A percentile compares a stretch with the other conserved stretches of the same genome.
Evolutionary conservation across 169 alveolate genomes (phyloP).

Genomic region (Cyclospora cayetanensis): DNA sequence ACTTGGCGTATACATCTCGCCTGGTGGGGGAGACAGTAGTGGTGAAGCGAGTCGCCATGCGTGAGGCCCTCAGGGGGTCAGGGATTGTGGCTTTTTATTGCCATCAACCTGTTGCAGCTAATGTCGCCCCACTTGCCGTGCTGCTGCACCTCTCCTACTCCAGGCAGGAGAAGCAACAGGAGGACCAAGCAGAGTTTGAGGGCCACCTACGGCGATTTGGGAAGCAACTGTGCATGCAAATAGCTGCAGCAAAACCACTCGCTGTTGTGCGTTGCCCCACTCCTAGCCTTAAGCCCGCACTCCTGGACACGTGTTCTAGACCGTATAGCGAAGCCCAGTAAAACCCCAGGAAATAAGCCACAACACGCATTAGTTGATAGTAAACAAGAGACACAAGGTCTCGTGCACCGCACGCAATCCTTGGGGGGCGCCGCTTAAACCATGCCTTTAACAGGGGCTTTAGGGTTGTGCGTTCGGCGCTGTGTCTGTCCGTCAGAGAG

Average conservation of each 20-base stretch:
- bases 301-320: background rate
- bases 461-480: background rate
- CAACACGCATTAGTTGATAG: too few relatives aligned
- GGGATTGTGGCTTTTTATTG: background rate
- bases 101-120: conserved; percentile 18
- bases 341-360: background rate
- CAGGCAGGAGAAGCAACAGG: background rate
- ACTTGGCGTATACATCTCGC: background rate
- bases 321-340: too few relatives aligned
- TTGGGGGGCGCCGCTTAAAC: too few relatives aligned
- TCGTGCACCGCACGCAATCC: too few relatives aligned
- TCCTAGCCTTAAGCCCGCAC: background rate
- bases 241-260: background rate
- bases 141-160: conserved; percentile 13
- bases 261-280: background rate
- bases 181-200: background rate
- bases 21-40: background rate
- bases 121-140: background rate
- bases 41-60: background rate
- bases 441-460: background rate
- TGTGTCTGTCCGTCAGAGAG: background rate
- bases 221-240: conserved; percentile 7
- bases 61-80: background rate
- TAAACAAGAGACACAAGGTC: too few relatives aligned
- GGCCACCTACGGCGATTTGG: background rate